Conservation (phyloP, 2,329 filamentous ascomycete species). For the Ophiostoma piceae region DNA sequence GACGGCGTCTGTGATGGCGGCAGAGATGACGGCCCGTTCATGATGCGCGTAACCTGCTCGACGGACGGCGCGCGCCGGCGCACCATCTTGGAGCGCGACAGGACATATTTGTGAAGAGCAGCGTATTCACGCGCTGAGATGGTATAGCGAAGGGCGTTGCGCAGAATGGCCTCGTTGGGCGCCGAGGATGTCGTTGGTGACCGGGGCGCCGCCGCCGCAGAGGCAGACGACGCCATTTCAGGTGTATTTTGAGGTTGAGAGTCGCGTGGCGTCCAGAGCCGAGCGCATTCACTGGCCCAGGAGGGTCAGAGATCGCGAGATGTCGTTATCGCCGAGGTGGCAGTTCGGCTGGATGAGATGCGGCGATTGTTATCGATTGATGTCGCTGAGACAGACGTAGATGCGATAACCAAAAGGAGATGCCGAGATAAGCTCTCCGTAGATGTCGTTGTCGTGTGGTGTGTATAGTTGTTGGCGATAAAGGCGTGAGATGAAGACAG, state of each 20-base stretch:
- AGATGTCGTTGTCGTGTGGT: not conserved
- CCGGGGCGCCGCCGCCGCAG: slow-evolving; percentile 24
- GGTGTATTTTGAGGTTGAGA: too few relatives aligned
- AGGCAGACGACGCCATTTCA: slow-evolving; percentile 25
- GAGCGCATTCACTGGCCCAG: not conserved
- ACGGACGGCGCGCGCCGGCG: slow-evolving; percentile 52
- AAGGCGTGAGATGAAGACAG: not conserved
- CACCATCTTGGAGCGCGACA: slow-evolving; percentile 62
- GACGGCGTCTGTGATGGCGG: slow-evolving; percentile 17
- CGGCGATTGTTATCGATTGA: not conserved
- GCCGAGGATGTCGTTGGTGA: slow-evolving; percentile 12
- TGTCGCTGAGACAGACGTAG: not conserved
- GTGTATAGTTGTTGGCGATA: not conserved
- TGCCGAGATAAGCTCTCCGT: not conserved
- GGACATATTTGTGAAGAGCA: slow-evolving; percentile 73
- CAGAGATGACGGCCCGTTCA: slow-evolving; percentile 36
- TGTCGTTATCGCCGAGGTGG: not conserved
- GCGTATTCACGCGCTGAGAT: slow-evolving; percentile 82
- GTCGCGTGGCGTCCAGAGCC: not conserved
- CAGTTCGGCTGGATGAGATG: not conserved
- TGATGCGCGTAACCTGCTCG: slow-evolving; percentile 52
- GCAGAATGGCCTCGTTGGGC: slow-evolving; percentile 62
- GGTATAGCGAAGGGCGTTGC: slow-evolving; percentile 81
- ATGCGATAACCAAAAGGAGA: slow-evolving; percentile 1
- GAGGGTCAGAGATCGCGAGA: not conserved